Evolutionary conservation across 768 basidiomycete genomes (phyloP).

Genomic region (Amanita subjunquillea): DNA sequence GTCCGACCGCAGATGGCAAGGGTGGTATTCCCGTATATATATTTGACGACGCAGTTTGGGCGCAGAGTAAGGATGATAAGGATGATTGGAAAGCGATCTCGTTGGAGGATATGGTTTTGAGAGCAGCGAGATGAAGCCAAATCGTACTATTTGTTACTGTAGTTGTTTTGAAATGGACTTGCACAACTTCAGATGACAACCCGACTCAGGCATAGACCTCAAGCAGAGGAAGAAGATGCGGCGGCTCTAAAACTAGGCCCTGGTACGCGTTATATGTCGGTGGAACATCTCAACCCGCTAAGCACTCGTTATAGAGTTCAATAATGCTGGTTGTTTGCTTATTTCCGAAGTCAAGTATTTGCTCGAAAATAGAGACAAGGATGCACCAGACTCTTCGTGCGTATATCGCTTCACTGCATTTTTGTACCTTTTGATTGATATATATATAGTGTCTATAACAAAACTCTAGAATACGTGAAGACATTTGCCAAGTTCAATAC

Average conservation of each 20-base stretch:
- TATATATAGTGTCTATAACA: constrained; percentile 80
- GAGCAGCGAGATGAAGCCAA: constrained; percentile 23
- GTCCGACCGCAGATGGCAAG: constrained; percentile 67
- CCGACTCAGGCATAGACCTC: constrained; percentile 53
- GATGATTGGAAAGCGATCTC: constrained; percentile 69
- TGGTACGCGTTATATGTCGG: constrained; percentile 27
- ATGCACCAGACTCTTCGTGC: constrained; percentile 80
- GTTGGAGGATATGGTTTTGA: constrained; percentile 81
- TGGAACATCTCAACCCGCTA: background rate
- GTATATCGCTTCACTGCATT: constrained; percentile 13
- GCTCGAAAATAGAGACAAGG: constrained; percentile 79
- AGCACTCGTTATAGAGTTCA: constrained; percentile 51
- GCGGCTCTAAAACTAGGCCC: constrained; percentile 74
- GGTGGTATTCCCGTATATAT: constrained; percentile 87
- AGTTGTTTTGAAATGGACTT: background rate
- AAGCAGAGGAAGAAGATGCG: constrained; percentile 77
- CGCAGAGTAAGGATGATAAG: constrained; percentile 35
- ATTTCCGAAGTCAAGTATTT: constrained; percentile 91
- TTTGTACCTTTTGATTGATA: background rate
- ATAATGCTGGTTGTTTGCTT: constrained; percentile 82
- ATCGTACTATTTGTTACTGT: background rate
- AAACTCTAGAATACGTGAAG: constrained; percentile 86
- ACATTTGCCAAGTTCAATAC: constrained; percentile 87
- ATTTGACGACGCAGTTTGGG: constrained; percentile 91
- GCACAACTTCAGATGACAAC: constrained; percentile 33